A percentile compares a stretch with the other conserved stretches of the same genome.
phyloP scores from a whole-genome alignment of 2,329 filamentous ascomycete species.

The Daldinia sp. region DNA sequence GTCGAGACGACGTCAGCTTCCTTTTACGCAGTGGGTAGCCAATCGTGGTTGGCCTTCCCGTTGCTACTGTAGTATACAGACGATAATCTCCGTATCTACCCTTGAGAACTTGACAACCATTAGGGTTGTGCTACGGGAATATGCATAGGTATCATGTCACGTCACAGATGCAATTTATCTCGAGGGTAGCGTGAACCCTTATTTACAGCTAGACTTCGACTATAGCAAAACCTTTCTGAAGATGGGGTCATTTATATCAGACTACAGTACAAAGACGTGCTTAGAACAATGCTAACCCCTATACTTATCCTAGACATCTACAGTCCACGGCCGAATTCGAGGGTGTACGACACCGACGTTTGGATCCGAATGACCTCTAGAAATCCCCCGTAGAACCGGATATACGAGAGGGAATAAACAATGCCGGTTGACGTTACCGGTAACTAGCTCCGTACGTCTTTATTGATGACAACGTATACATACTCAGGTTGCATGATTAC shows the following conservation, averaged over 20 bases:
- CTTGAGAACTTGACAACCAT: conserved; percentile 37
- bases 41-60: neutral
- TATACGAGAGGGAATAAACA: neutral
- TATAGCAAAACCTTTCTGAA: neutral
- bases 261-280: too few relatives aligned
- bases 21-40: neutral
- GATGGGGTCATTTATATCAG: neutral
- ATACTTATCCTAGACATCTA: too few relatives aligned
- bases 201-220: neutral
- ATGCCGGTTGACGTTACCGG: neutral
- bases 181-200: neutral
- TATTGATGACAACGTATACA: neutral
- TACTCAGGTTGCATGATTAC: too few relatives aligned
- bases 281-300: too few relatives aligned
- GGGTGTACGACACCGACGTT: neutral
- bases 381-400: neutral
- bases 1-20: conserved; percentile 1
- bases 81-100: conserved; percentile 29
- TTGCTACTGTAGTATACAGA: neutral
- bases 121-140: neutral
- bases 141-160: too few relatives aligned
- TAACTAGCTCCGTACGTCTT: neutral
- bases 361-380: neutral
- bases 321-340: neutral
- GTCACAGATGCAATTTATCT: neutral